A percentile compares a stretch with the other conserved stretches of the same genome.
Conservation (phyloP, 2,329 filamentous ascomycete species). For the Lasiodiplodia hormozganensis region DNA sequence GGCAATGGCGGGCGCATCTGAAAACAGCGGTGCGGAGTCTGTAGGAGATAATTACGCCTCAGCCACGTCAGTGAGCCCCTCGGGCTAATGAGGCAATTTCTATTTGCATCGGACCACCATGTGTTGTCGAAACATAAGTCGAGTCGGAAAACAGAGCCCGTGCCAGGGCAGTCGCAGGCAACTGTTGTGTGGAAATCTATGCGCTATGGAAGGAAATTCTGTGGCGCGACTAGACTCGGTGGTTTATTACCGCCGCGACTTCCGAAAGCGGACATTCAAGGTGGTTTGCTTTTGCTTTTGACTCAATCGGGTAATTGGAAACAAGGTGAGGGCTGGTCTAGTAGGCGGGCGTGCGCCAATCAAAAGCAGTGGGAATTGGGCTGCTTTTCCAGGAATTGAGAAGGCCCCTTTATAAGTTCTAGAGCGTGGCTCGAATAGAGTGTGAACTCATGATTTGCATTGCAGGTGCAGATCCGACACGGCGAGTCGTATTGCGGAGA, state of each 20-base stretch:
- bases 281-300: not conserved
- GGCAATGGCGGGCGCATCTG: not conserved
- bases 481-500: slow-evolving; percentile 1
- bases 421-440: not conserved
- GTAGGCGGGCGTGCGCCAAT: not conserved
- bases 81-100: not conserved
- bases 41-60: not conserved
- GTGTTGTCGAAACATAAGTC: not conserved
- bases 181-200: not conserved
- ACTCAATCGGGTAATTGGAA: not conserved
- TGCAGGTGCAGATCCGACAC: slow-evolving; percentile 5
- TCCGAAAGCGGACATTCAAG: not conserved
- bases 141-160: not conserved
- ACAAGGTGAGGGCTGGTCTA: not conserved
- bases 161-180: not conserved
- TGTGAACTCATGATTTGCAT: slow-evolving; percentile 12
- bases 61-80: not conserved
- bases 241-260: not conserved
- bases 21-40: not conserved
- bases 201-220: not conserved
- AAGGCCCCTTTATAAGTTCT: no score
- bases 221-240: not conserved
- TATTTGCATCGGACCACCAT: not conserved
- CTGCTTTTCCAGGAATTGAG: no score
- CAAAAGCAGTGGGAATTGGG: not conserved